Base-by-base conservation (phyloP, 257 asterid genomes). In the Plantago ovata region DNA sequence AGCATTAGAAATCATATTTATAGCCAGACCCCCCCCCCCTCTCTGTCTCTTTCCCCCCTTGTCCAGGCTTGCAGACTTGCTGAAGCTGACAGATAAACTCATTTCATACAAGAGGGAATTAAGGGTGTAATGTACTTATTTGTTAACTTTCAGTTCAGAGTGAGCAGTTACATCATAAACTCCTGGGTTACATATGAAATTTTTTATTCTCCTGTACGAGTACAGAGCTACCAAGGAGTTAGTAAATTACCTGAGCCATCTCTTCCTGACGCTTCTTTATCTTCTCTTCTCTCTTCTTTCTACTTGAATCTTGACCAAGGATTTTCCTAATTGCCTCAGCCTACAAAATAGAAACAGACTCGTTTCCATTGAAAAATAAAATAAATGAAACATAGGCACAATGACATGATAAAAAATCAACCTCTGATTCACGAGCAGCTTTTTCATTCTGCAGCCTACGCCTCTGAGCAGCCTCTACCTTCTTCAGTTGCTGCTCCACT, bases 341-440 rank as follows among this genome's bases (percentile, higher is more conserved):
- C 88, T 81, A 57, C 60, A 75, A 52, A 54, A 67, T 47, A 28
- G 40, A 61, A 53, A 19, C 46, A 15, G 3, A 48, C 47, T 73
- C 48, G 70, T 44, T 28, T 21, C 53, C 63, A 50, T 40, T 19
- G n/a, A 48, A 57, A 53, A 33, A 7, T 9, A 38, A 16, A 62
- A 53, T 13, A 66, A n/a, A 42, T 47, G 56, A 46, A 50, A 56
- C 46, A 4, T 10, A 39, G 11, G 43, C 7, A 36, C 28, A 38
- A 18, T 20, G 61, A 49, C 20, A 38, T 48, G 53, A 24, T 36
- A 47, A 48, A 59, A 52, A 62, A 33, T 20, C 53, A 64, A 92
- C 98, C 98, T 93, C 95, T 15, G 94, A 87, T 74, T 92, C 98
- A 21, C 83, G 94, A 55, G 96, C 95, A 63, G 96, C 98, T 75